A percentile compares a stretch with the other conserved stretches of the same genome.
Evolutionary conservation across 257 asterid genomes (phyloP).

Genomic region (Marsdenia floribunda): DNA sequence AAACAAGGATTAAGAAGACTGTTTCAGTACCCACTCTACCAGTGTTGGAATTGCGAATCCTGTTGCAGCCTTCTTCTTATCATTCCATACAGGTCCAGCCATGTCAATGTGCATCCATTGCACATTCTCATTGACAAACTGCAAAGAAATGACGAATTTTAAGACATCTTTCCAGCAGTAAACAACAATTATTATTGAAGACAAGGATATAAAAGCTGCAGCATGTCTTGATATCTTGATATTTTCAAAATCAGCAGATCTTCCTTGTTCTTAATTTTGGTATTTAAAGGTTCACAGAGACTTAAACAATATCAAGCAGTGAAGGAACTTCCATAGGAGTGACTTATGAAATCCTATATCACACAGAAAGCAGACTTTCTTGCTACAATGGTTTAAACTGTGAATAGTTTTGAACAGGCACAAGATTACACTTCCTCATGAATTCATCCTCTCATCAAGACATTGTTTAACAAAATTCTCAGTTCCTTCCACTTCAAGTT

Average conservation of each 20-base stretch:
- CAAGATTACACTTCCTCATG: background rate
- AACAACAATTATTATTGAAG: background rate
- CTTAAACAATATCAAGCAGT: background rate
- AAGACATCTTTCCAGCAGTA: background rate
- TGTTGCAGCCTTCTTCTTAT: conserved; percentile 71
- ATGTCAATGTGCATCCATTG: conserved; percentile 97
- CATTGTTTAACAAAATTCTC: background rate
- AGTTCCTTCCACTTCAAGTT: background rate
- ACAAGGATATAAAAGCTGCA: background rate
- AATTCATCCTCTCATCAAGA: background rate
- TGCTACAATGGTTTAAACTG: background rate
- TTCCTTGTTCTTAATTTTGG: background rate
- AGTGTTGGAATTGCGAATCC: conserved; percentile 83
- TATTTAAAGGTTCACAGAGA: background rate
- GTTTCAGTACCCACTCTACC: conserved; percentile 85
- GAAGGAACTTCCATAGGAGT: background rate
- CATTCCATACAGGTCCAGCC: conserved; percentile 92
- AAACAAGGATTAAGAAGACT: conserved; percentile 37
- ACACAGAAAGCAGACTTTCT: background rate
- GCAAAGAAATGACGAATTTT: conserved; percentile 17
- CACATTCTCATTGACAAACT: conserved; percentile 97
- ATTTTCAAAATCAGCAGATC: background rate
- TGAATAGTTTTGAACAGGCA: background rate
- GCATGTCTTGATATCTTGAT: background rate
- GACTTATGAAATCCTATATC: background rate